Percentiles rank a stretch among this genome's conserved stretches.
Conservation (phyloP, 192 early-diverging fungal genomes). For the Backusella psychrophila region DNA sequence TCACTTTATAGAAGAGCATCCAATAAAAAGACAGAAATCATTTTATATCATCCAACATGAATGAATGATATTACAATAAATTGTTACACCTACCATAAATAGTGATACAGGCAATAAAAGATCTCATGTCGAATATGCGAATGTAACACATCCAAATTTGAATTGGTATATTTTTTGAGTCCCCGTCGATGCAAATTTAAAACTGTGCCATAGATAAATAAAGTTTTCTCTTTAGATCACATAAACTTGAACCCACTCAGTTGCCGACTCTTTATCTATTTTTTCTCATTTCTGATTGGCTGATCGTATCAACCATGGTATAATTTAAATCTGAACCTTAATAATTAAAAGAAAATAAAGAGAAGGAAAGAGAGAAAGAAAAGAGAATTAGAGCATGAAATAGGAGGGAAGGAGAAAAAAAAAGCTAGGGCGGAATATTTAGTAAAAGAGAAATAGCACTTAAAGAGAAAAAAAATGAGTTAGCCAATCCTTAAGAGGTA, state of each 20-base stretch:
- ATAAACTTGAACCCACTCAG: background rate
- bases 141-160: background rate
- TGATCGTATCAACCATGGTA: background rate
- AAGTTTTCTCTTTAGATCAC: conserved; percentile 3
- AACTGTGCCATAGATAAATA: background rate
- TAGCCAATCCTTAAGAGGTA: background rate
- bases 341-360: background rate
- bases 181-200: background rate
- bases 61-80: background rate
- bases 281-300: background rate
- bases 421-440: background rate
- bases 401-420: background rate
- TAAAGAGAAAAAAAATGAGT: background rate
- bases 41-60: background rate
- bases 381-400: background rate
- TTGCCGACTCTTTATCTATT: background rate
- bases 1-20: background rate
- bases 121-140: background rate
- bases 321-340: background rate
- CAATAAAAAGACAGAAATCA: background rate
- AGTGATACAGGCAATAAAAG: conserved; percentile 1
- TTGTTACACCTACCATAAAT: background rate
- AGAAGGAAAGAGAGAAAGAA: background rate
- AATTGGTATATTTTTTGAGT: background rate
- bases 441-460: background rate